Evolutionary conservation across 2,329 filamentous ascomycete genomes (phyloP).

Genomic region (Eurotiales sp.): DNA sequence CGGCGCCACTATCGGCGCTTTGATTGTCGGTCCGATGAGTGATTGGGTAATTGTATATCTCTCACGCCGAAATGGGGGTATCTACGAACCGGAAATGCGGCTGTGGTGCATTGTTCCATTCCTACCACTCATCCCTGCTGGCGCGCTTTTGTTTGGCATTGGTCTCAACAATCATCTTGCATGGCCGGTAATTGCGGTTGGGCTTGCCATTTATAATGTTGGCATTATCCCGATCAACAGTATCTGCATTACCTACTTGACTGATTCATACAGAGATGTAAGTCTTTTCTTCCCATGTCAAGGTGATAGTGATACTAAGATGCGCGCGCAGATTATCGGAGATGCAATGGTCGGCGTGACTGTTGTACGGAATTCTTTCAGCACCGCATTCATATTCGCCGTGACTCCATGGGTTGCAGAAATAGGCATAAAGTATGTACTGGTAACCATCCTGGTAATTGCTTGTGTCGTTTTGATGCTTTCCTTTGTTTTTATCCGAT

Average conservation of each 20-base stretch:
- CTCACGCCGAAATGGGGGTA: constrained; percentile 35
- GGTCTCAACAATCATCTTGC: neutral
- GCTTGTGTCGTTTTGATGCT: neutral
- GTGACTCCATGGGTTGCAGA: neutral
- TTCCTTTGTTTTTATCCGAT: neutral
- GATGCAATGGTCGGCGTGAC: neutral
- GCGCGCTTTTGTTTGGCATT: neutral
- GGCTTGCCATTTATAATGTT: neutral
- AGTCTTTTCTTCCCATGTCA: neutral
- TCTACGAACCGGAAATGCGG: constrained; percentile 46
- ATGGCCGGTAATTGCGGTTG: neutral
- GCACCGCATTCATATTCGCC: neutral
- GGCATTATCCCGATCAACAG: neutral
- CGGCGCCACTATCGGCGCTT: constrained; percentile 33
- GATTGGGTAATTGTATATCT: constrained; percentile 37
- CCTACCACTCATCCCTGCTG: neutral
- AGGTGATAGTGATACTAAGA: neutral
- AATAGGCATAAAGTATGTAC: neutral
- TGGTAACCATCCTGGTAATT: neutral
- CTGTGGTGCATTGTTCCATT: constrained; percentile 29
- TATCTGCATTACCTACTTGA: neutral
- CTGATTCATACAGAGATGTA: constrained; percentile 1
- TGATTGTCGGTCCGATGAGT: constrained; percentile 32
- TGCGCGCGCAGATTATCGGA: neutral
- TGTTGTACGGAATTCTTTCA: neutral